Evolutionary conservation across 495 filamentous ascomycete genomes (phyloP).

Genomic region (Mycothermus thermophilus): DNA sequence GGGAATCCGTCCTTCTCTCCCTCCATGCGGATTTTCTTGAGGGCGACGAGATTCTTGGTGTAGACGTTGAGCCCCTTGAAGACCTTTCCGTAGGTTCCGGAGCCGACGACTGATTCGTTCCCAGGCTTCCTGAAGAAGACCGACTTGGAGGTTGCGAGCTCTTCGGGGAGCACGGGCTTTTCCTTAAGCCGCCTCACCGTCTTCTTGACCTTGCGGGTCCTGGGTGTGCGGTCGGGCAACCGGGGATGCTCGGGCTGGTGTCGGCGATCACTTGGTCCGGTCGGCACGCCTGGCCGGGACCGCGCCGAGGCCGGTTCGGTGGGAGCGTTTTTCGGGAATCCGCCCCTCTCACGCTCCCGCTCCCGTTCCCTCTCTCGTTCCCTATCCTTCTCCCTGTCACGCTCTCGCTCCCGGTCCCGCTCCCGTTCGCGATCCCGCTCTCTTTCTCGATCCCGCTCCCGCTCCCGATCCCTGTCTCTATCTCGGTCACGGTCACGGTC

Average conservation of each 20-base stretch:
- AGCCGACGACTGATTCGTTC: slow-evolving; percentile 87
- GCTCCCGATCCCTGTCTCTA: slow-evolving; percentile 2
- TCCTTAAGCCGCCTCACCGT: slow-evolving; percentile 57
- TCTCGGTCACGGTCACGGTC: too few species aligned
- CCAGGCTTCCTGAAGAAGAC: slow-evolving; percentile 87
- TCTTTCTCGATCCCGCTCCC: too few species aligned
- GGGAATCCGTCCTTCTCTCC: slow-evolving; percentile 95
- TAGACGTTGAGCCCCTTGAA: slow-evolving; percentile 97
- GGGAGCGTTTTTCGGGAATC: slow-evolving; percentile 33
- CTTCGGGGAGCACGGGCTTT: slow-evolving; percentile 52
- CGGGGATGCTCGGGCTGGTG: slow-evolving; percentile 20
- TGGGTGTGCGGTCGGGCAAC: slow-evolving; percentile 26
- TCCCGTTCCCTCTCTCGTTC: slow-evolving; percentile 8
- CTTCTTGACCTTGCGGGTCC: slow-evolving; percentile 49
- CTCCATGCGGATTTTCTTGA: slow-evolving; percentile 85
- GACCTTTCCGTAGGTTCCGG: slow-evolving; percentile 91
- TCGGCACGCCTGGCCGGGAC: slow-evolving; percentile 30
- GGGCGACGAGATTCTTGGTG: slow-evolving; percentile 74
- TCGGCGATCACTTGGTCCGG: slow-evolving; percentile 22
- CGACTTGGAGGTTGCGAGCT: slow-evolving; percentile 63
- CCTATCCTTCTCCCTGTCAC: too few species aligned
- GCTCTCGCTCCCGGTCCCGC: slow-evolving; percentile 10
- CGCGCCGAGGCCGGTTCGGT: slow-evolving; percentile 39
- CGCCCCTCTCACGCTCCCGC: slow-evolving; percentile 28
- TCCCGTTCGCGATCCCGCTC: slow-evolving; percentile 33